Evolutionary conservation across 768 basidiomycete species (phyloP), one percentile per base, ranked within the genome.

Genomic region (Pleurotus giganteus): DNA sequence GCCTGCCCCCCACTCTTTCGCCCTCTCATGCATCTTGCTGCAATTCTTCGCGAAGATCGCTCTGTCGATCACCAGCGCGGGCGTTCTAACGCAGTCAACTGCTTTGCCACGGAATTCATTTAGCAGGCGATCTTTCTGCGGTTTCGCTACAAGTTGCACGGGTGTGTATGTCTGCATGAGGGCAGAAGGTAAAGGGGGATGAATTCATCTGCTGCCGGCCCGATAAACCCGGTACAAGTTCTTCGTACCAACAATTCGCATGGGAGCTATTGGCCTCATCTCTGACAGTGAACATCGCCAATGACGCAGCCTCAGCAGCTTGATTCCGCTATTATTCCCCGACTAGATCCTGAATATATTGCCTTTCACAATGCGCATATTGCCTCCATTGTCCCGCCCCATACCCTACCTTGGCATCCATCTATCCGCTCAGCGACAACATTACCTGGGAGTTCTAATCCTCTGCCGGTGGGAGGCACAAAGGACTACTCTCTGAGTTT

Each of bases 51-150:
- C 81, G 67, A 94, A 93, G 7, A 84, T 58, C 7, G 79, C 76
- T 23, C 88, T 81, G 70, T 94, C 89, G 58, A 94, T 82, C 57
- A 94, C 73, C 58, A 91, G 69, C 1, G 89, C 89, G 15, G 91
- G 91, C 0, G 91, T 93, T 53, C 89, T 77, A 23, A 93, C 70
- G 1, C 69, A 69, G 41, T 79, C 69, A 57, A 91, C 63, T 23
- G 74, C 63, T 63, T 77, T 80, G 19, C 86, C 86, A 32, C 78
- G 71, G 69, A 84, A 92, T 54, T 81, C 74, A 41, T 75, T 61
- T 24, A 77, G 65, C 19, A 89, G 70, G 8, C 66, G 73, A 53
- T 74, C 73, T 63, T 85, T 84, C 58, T 72, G 64, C 2, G 82
- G 80, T 28, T 66, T 69, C 32, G 56, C 60, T 19, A 69, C 59